Evolutionary conservation across 805 yeast genomes (phyloP).

Genomic region (Saccharomycopsis olivae): DNA sequence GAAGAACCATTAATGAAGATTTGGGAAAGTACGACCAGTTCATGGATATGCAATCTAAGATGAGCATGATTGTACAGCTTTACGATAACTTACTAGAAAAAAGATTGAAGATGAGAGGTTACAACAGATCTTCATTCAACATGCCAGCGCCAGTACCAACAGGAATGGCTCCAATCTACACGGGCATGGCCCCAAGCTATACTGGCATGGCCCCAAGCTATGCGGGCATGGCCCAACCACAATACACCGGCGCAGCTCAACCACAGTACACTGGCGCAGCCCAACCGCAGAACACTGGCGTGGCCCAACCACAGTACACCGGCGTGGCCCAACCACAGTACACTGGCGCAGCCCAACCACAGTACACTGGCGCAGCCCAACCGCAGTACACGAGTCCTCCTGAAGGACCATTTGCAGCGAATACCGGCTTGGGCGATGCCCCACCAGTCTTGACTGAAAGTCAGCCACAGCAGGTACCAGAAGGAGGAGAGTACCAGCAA

Average conservation of each 20-base stretch:
- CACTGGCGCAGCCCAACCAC: neutral
- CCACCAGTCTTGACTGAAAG: too few species aligned
- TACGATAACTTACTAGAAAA: conserved; percentile 66
- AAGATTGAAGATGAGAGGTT: conserved; percentile 25
- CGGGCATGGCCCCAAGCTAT: neutral
- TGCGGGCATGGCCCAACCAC: too few species aligned
- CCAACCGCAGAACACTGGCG: neutral
- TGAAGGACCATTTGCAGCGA: too few species aligned
- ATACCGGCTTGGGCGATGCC: too few species aligned
- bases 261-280: neutral
- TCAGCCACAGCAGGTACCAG: too few species aligned
- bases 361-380: neutral
- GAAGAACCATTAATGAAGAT: conserved; percentile 45
- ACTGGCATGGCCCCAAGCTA: neutral
- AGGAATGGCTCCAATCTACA: neutral
- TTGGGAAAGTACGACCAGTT: conserved; percentile 52
- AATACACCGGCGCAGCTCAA: neutral
- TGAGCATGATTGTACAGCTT: conserved; percentile 63
- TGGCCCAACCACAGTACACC: neutral
- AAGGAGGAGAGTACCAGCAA: too few species aligned
- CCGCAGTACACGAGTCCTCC: neutral
- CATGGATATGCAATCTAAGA: conserved; percentile 66
- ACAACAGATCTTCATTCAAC: conserved; percentile 2
- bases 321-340: neutral
- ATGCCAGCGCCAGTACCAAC: neutral